A percentile compares a stretch with the other conserved stretches of the same genome.
Evolutionary conservation across 2,329 filamentous ascomycete genomes (phyloP).

Genomic region (Ophiostoma sp.): DNA sequence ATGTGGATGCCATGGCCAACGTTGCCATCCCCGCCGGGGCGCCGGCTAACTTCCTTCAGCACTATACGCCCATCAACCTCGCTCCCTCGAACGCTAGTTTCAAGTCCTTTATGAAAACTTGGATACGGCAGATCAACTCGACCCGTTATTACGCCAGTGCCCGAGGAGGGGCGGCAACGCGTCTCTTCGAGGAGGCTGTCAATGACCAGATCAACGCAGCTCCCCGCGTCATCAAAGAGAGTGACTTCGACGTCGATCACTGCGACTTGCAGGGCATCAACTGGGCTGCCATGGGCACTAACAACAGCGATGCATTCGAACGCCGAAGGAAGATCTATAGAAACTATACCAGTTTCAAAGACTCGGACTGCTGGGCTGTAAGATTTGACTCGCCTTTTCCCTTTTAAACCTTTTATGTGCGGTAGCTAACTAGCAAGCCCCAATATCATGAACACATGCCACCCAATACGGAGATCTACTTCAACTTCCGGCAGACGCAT

Average conservation of each 20-base stretch:
- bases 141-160: not conserved
- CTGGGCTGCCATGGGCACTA: conserved; percentile 50
- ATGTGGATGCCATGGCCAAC: not conserved
- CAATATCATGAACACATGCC: conserved; percentile 32
- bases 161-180: not conserved
- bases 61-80: not conserved
- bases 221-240: conserved; percentile 31
- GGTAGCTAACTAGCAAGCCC: too few species aligned
- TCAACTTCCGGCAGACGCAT: conserved; percentile 54
- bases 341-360: conserved; percentile 52
- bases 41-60: not conserved
- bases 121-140: not conserved
- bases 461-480: conserved; percentile 45
- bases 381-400: too few species aligned
- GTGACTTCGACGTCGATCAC: conserved; percentile 49
- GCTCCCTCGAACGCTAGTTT: conserved; percentile 10
- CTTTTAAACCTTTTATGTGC: not conserved
- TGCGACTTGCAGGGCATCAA: conserved; percentile 57
- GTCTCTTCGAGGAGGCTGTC: conserved; percentile 28
- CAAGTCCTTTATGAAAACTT: conserved; percentile 9
- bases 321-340: conserved; percentile 46
- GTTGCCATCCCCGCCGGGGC: not conserved
- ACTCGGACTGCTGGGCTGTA: conserved; percentile 40
- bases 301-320: conserved; percentile 44
- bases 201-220: conserved; percentile 27